Percentiles rank a stretch among this genome's conserved stretches.
phyloP scores from a whole-genome alignment of 192 early-diverging fungal genomes.

The Entomortierella lignicola region DNA sequence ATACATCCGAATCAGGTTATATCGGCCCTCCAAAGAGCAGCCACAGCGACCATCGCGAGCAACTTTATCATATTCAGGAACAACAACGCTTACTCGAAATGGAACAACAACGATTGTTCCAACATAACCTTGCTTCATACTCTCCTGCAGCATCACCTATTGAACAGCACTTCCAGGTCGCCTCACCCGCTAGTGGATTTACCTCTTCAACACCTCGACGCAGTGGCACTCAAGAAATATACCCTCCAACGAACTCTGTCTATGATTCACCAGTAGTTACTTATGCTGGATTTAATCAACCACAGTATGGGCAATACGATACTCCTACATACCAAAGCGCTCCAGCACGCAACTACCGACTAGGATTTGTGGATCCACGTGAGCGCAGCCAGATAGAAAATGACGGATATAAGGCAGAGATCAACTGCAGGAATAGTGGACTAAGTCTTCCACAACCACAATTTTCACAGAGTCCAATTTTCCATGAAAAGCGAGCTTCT shows the following conservation, averaged over 20 bases:
- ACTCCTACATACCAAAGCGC: conserved; percentile 14
- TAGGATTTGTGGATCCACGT: conserved; percentile 43
- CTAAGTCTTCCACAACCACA: conserved; percentile 26
- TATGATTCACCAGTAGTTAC: conserved; percentile 3
- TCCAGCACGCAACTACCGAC: conserved; percentile 28
- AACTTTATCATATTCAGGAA: conserved; percentile 30
- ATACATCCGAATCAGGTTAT: conserved; percentile 4
- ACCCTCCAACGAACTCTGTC: conserved; percentile 17
- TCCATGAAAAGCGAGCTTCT: conserved; percentile 51
- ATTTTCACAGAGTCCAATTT: conserved; percentile 42
- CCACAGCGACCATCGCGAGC: conserved; percentile 15
- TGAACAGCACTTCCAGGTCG: conserved; percentile 29
- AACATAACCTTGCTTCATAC: conserved; percentile 40
- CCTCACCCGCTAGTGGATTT: conserved; percentile 10
- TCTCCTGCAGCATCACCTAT: conserved; percentile 18
- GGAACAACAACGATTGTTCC: conserved; percentile 48
- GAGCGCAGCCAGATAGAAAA: conserved; percentile 30
- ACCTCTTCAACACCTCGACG: conserved; percentile 9
- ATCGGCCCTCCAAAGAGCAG: not conserved
- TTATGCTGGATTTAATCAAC: conserved; percentile 17
- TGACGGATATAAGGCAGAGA: conserved; percentile 36
- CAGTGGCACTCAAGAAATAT: conserved; percentile 26
- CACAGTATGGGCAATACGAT: conserved; percentile 15
- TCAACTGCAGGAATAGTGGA: not conserved
- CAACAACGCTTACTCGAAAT: conserved; percentile 38